A percentile compares a stretch with the other conserved stretches of the same genome.
These are phyloP conservation scores for Piper longum DNA, from an alignment of 164 flowering plant species.

Conservation along the genomic window DNA sequence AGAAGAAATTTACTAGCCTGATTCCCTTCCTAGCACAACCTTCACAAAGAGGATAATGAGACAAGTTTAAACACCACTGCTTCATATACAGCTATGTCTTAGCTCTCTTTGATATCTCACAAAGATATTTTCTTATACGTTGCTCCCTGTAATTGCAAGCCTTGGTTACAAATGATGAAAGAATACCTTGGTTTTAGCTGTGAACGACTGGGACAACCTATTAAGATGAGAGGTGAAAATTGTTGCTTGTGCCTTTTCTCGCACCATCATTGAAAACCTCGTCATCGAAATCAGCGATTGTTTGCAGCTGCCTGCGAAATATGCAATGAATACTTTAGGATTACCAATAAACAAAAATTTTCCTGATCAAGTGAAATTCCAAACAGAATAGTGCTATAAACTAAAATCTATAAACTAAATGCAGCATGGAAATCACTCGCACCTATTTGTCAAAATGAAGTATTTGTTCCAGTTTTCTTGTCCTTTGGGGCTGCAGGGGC, in stretches of 20 bases:
- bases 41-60: too few relatives aligned
- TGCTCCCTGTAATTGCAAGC: too few relatives aligned
- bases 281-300: constrained; percentile 75
- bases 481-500: constrained; percentile 23
- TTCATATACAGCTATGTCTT: too few relatives aligned
- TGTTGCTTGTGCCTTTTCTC: constrained; percentile 14
- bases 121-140: too few relatives aligned
- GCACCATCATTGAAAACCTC: constrained; percentile 28
- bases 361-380: too few relatives aligned
- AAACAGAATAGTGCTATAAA: too few relatives aligned
- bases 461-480: constrained; percentile 18
- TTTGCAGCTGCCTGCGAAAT: constrained; percentile 47
- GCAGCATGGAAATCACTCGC: background rate
- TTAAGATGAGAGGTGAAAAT: constrained; percentile 15
- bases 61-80: too few relatives aligned
- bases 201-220: constrained; percentile 31
- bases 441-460: constrained; percentile 35
- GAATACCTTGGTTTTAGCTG: constrained; percentile 9
- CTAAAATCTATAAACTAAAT: background rate
- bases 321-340: background rate
- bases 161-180: too few relatives aligned
- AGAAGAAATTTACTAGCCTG: too few relatives aligned
- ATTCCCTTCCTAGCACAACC: too few relatives aligned
- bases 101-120: too few relatives aligned
- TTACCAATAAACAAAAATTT: too few relatives aligned